phyloP scores from a whole-genome alignment of 805 yeast genomes.

The Saccharomycopsis lassenensis region DNA sequence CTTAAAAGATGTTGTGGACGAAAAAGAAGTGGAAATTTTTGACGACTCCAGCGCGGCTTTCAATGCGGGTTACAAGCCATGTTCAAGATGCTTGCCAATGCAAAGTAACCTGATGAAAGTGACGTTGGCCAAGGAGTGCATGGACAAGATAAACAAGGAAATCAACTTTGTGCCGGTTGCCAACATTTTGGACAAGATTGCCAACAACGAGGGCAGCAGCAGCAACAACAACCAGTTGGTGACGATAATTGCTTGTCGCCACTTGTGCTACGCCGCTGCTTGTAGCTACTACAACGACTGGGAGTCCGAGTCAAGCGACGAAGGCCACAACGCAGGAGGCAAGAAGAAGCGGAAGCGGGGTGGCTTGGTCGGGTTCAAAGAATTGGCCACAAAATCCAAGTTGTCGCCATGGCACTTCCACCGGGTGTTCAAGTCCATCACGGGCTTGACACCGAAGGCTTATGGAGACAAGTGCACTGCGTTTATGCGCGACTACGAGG shows the following conservation, averaged over 20 bases:
- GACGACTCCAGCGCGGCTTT: slow-evolving; percentile 33
- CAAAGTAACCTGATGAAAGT: slow-evolving; percentile 18
- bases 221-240: slow-evolving; percentile 34
- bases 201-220: slow-evolving; percentile 21
- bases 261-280: slow-evolving; percentile 72
- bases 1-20: slow-evolving; percentile 30
- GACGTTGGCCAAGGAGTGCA: slow-evolving; percentile 34
- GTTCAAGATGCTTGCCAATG: slow-evolving; percentile 45
- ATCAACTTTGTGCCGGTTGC: slow-evolving; percentile 47
- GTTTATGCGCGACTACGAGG: too few relatives aligned
- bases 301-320: too few relatives aligned
- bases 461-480: too few relatives aligned
- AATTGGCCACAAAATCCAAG: slow-evolving; percentile 73
- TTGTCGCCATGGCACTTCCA: slow-evolving; percentile 91
- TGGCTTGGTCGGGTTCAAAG: slow-evolving; percentile 75
- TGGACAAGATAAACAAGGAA: slow-evolving; percentile 40
- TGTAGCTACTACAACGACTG: slow-evolving; percentile 27
- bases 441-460: slow-evolving; percentile 80
- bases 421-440: slow-evolving; percentile 75
- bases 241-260: slow-evolving; percentile 68
- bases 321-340: too few relatives aligned
- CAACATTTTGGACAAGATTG: slow-evolving; percentile 31
- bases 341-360: slow-evolving; percentile 64
- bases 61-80: slow-evolving; percentile 36
- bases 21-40: slow-evolving; percentile 35